Evolutionary conservation across 2,329 filamentous ascomycete species (phyloP).

Genomic region (Monilinia fructigena): DNA sequence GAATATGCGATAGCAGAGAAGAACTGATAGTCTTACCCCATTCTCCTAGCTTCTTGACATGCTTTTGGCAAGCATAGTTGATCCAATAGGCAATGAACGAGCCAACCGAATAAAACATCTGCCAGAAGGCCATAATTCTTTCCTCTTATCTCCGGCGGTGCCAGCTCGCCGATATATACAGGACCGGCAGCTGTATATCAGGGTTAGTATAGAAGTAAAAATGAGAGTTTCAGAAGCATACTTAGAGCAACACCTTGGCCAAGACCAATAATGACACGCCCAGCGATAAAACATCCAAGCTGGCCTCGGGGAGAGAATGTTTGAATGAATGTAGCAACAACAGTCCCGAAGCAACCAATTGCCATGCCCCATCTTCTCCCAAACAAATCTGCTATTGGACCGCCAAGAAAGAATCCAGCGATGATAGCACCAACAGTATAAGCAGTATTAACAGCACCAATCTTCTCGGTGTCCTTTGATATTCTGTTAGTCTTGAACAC

Average conservation of each 20-base stretch:
- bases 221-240: slow-evolving; percentile 37
- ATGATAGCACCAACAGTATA: slow-evolving; percentile 71
- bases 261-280: slow-evolving; percentile 66
- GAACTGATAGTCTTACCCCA: slow-evolving; percentile 47
- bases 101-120: slow-evolving; percentile 64
- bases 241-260: slow-evolving; percentile 65
- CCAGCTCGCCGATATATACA: slow-evolving; percentile 69
- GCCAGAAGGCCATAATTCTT: slow-evolving; percentile 70
- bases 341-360: slow-evolving; percentile 61
- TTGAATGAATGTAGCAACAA: slow-evolving; percentile 68
- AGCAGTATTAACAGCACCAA: slow-evolving; percentile 63
- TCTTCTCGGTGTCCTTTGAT: slow-evolving; percentile 42
- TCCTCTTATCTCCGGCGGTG: slow-evolving; percentile 62
- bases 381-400: slow-evolving; percentile 57
- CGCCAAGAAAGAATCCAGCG: slow-evolving; percentile 65
- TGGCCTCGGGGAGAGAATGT: slow-evolving; percentile 60
- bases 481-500: slow-evolving; percentile 6
- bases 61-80: slow-evolving; percentile 31
- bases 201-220: not conserved
- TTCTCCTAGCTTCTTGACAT: slow-evolving; percentile 48
- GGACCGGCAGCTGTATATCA: slow-evolving; percentile 57
- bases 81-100: slow-evolving; percentile 37
- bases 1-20: not conserved
- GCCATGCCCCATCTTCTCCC: slow-evolving; percentile 66
- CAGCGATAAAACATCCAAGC: slow-evolving; percentile 66